Evolutionary conservation across 768 basidiomycete genomes (phyloP).

Genomic region (Lenzites betulinus): DNA sequence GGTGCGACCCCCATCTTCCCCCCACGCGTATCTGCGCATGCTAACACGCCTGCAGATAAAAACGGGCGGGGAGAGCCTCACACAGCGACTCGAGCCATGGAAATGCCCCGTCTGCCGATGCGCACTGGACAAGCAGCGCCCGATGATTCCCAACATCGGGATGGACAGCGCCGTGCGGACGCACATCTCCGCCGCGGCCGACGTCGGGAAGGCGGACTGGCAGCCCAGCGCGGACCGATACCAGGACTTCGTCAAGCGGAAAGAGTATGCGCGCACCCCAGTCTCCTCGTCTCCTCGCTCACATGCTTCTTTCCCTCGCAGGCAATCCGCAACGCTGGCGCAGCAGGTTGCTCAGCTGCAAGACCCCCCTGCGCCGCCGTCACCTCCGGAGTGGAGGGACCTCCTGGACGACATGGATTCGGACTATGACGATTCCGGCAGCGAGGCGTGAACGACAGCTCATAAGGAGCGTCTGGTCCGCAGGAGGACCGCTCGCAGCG

Average conservation of each 20-base stretch:
- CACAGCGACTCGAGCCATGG: no score
- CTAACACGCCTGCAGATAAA: no score
- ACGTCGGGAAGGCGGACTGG: constrained; percentile 55
- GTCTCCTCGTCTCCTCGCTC: background rate
- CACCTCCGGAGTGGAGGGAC: no score
- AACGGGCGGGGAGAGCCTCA: no score
- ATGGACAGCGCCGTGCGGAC: constrained; percentile 62
- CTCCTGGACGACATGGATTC: background rate
- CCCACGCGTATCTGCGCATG: background rate
- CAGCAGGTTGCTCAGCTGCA: background rate
- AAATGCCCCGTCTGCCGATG: constrained; percentile 66
- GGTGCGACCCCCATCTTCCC: background rate
- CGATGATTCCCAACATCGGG: constrained; percentile 62
- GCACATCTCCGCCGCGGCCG: constrained; percentile 52
- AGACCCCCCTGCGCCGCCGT: background rate
- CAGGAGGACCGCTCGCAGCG: no score
- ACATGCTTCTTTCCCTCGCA: background rate
- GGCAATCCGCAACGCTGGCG: background rate
- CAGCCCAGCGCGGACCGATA: constrained; percentile 45
- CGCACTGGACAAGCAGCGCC: constrained; percentile 37
- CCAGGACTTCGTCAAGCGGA: constrained; percentile 54
- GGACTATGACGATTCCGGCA: no score
- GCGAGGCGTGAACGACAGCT: no score
- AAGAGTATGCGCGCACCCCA: constrained; percentile 45
- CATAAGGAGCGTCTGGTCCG: no score